Conservation (phyloP, 495 filamentous ascomycete genomes). For the Thozetella sp. region DNA sequence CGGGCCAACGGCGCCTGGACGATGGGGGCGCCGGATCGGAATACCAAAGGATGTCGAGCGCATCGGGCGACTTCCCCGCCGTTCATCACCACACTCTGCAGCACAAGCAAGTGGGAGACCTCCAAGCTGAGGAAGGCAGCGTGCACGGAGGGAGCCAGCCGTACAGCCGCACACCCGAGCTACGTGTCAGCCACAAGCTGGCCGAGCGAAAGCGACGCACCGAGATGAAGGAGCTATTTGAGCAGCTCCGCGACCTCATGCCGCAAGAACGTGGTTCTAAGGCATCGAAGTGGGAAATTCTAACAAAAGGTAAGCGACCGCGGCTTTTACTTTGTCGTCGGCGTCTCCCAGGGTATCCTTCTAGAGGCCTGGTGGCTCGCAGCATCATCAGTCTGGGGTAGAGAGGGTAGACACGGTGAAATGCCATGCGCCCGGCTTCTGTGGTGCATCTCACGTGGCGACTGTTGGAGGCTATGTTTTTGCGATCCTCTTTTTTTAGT, state of each 20-base stretch:
- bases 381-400: no score
- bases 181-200: conserved; percentile 94
- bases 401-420: no score
- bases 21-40: conserved; percentile 41
- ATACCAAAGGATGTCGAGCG: conserved; percentile 28
- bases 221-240: conserved; percentile 98
- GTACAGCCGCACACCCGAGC: conserved; percentile 92
- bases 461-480: background rate
- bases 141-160: conserved; percentile 65
- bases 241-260: conserved; percentile 78
- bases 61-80: conserved; percentile 35
- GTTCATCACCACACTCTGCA: conserved; percentile 79
- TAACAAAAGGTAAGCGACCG: conserved; percentile 79
- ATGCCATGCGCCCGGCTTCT: no score
- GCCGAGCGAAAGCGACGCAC: conserved; percentile 94
- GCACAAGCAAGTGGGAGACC: conserved; percentile 67
- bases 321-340: background rate
- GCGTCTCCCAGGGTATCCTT: no score
- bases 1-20: conserved; percentile 68
- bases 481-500: background rate
- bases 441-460: no score
- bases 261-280: conserved; percentile 89
- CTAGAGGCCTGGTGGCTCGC: background rate
- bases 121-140: conserved; percentile 60
- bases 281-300: conserved; percentile 97